Percentiles rank a stretch among this genome's conserved stretches.
Evolutionary conservation across 2,329 filamentous ascomycete species (phyloP).

Genomic region (Hypoxylon sp.): DNA sequence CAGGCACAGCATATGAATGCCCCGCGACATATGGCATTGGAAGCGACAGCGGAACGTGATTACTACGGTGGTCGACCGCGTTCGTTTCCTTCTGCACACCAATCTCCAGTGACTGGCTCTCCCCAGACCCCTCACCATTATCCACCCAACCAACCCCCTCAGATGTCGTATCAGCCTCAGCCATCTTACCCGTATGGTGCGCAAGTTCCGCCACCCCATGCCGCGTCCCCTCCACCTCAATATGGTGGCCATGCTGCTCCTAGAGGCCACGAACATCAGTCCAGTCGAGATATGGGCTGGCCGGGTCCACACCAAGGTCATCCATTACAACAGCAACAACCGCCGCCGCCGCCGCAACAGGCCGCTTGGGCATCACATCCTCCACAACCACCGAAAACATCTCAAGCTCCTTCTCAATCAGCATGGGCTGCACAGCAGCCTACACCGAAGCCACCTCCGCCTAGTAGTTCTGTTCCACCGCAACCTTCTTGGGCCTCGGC

Average conservation of each 20-base stretch:
- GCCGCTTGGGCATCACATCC: slow-evolving; percentile 51
- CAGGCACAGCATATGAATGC: slow-evolving; percentile 57
- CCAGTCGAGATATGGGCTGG: slow-evolving; percentile 51
- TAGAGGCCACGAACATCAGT: slow-evolving; percentile 53
- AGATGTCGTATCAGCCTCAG: slow-evolving; percentile 55
- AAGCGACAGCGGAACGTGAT: slow-evolving; percentile 52
- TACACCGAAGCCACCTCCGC: slow-evolving; percentile 49
- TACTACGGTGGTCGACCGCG: slow-evolving; percentile 55
- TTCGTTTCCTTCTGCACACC: slow-evolving; percentile 46
- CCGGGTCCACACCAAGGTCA: slow-evolving; percentile 43
- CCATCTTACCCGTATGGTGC: slow-evolving; percentile 55
- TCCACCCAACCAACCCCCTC: slow-evolving; percentile 49
- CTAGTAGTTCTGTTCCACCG: slow-evolving; percentile 46
- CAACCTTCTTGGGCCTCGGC: slow-evolving; percentile 49
- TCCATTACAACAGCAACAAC: slow-evolving; percentile 45
- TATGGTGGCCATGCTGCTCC: slow-evolving; percentile 59
- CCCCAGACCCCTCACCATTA: slow-evolving; percentile 59
- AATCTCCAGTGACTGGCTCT: slow-evolving; percentile 53
- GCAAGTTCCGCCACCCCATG: slow-evolving; percentile 52
- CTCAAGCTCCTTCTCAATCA: slow-evolving; percentile 49
- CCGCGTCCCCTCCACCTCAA: slow-evolving; percentile 63
- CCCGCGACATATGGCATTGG: slow-evolving; percentile 57
- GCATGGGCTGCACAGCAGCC: slow-evolving; percentile 52
- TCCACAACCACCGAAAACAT: slow-evolving; percentile 48
- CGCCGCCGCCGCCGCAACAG: slow-evolving; percentile 42